Evolutionary conservation across 495 filamentous ascomycete genomes (phyloP).

Genomic region (Podospora conica): DNA sequence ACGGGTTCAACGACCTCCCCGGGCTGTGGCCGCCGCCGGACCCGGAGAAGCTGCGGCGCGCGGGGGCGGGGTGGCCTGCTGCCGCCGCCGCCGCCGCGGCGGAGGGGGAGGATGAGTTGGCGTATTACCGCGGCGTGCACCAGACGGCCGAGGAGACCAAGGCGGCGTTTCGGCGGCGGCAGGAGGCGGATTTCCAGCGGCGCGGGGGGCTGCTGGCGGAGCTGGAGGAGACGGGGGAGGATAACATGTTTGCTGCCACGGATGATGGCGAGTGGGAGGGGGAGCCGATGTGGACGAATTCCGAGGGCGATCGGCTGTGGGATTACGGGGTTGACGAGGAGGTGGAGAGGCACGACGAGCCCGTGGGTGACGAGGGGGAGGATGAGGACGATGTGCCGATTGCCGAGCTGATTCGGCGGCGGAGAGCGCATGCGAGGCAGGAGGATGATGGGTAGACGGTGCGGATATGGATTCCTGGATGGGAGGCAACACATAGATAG

Average conservation of each 20-base stretch:
- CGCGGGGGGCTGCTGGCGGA: constrained; percentile 34
- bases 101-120: neutral
- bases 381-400: constrained; percentile 73
- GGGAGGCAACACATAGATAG: too few relatives aligned
- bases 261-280: constrained; percentile 38
- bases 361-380: constrained; percentile 11
- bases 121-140: constrained; percentile 5
- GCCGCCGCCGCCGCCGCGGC: constrained; percentile 11
- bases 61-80: constrained; percentile 28
- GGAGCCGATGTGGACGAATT: constrained; percentile 70
- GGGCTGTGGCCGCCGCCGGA: constrained; percentile 80
- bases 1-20: constrained; percentile 73
- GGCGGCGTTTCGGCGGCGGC: constrained; percentile 30
- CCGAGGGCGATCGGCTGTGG: constrained; percentile 74
- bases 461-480: too few relatives aligned
- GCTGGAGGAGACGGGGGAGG: constrained; percentile 38
- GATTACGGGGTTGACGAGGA: constrained; percentile 93
- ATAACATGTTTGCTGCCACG: constrained; percentile 34
- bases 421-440: constrained; percentile 33
- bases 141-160: constrained; percentile 25
- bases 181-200: constrained; percentile 39
- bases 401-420: constrained; percentile 53
- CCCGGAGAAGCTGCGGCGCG: constrained; percentile 65
- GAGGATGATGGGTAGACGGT: constrained; percentile 14
- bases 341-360: constrained; percentile 58